phyloP scores from a whole-genome alignment of 805 yeast species.

The Cyberlindnera subsufficiens region DNA sequence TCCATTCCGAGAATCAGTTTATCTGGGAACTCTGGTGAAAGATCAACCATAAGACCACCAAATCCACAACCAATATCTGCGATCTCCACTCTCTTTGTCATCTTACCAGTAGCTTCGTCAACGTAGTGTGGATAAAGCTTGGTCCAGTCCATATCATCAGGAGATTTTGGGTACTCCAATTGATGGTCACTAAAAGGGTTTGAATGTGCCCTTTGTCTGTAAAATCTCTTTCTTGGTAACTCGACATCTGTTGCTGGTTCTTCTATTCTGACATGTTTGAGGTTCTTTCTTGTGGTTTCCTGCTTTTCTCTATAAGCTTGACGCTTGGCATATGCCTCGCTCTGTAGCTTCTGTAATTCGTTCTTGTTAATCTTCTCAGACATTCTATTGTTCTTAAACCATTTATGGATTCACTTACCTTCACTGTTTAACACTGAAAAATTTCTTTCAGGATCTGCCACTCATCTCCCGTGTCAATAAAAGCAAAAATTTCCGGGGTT shows the following conservation, averaged over 20 bases:
- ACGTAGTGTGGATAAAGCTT: slow-evolving; percentile 61
- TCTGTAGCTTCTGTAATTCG: slow-evolving; percentile 17
- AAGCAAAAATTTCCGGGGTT: background rate
- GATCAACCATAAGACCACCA: slow-evolving; percentile 81
- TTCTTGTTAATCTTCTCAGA: slow-evolving; percentile 10
- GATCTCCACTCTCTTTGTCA: slow-evolving; percentile 61
- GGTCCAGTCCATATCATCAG: slow-evolving; percentile 84
- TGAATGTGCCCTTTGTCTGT: slow-evolving; percentile 96
- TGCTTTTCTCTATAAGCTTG: slow-evolving; percentile 39
- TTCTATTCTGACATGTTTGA: slow-evolving; percentile 41
- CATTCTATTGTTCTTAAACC: background rate
- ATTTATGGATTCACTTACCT: background rate
- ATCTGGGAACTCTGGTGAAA: slow-evolving; percentile 74
- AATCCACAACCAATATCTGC: slow-evolving; percentile 98
- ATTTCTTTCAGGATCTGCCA: background rate
- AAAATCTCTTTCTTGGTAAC: slow-evolving; percentile 79
- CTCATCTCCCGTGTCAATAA: slow-evolving; percentile 1
- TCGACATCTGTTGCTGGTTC: slow-evolving; percentile 29
- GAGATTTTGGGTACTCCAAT: slow-evolving; percentile 79
- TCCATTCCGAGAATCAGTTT: slow-evolving; percentile 89
- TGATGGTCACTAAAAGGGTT: slow-evolving; percentile 96
- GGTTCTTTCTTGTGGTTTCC: slow-evolving; percentile 40
- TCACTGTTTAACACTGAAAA: background rate
- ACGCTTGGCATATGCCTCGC: slow-evolving; percentile 26
- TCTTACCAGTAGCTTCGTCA: slow-evolving; percentile 33